Evolutionary conservation across 2,329 filamentous ascomycete genomes (phyloP).

Genomic region (Chaetomium sp.): DNA sequence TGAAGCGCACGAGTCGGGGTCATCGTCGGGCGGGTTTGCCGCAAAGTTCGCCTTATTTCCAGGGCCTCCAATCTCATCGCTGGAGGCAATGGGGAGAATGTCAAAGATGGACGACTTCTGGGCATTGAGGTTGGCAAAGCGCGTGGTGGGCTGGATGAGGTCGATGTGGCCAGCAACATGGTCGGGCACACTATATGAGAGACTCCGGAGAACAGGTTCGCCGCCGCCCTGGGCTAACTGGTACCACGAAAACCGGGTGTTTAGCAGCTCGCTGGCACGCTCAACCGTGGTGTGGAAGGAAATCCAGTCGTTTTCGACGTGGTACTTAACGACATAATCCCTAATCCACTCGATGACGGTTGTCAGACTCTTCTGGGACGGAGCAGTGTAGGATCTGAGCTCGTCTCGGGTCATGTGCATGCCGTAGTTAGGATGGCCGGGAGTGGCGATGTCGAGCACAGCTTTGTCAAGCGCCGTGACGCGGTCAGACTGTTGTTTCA

Average conservation of each 20-base stretch:
- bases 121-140: constrained; percentile 47
- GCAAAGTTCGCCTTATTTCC: constrained; percentile 7
- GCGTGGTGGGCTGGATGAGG: constrained; percentile 59
- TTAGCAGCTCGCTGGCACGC: constrained; percentile 49
- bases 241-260: constrained; percentile 52
- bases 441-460: constrained; percentile 56
- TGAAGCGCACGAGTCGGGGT: constrained; percentile 28
- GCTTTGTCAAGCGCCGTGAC: constrained; percentile 47
- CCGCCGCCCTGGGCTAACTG: constrained; percentile 36
- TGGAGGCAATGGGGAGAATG: constrained; percentile 25
- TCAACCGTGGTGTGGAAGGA: constrained; percentile 47
- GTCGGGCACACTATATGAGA: constrained; percentile 55
- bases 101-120: constrained; percentile 35
- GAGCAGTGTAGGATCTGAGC: constrained; percentile 47
- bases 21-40: constrained; percentile 9
- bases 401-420: constrained; percentile 56
- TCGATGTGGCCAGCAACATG: constrained; percentile 48
- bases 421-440: constrained; percentile 52
- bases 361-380: constrained; percentile 40
- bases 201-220: constrained; percentile 42
- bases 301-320: constrained; percentile 54
- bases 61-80: constrained; percentile 2
- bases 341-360: constrained; percentile 51
- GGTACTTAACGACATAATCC: constrained; percentile 39
- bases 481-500: constrained; percentile 40